phyloP scores from a whole-genome alignment of 495 filamentous ascomycete genomes.

The Hypoxylon crocopeplum region DNA sequence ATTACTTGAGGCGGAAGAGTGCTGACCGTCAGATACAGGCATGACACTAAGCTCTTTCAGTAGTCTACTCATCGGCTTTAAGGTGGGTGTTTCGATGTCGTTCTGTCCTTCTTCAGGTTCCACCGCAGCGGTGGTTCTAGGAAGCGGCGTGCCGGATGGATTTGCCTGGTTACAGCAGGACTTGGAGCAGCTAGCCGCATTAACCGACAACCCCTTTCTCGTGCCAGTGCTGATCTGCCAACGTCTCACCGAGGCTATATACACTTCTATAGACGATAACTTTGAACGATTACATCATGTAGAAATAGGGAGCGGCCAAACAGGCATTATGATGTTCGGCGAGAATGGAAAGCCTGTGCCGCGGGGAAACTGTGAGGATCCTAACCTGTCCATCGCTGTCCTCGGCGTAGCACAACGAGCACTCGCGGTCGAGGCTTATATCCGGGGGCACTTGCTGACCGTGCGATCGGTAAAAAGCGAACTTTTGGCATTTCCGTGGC shows the following conservation, averaged over 20 bases:
- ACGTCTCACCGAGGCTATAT: constrained; percentile 16
- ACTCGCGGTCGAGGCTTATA: constrained; percentile 15
- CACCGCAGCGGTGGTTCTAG: constrained; percentile 2
- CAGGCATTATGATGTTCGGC: constrained; percentile 16
- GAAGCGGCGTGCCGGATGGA: constrained; percentile 5
- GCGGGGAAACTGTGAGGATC: constrained; percentile 17
- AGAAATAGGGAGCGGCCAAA: constrained; percentile 19
- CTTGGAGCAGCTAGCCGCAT: neutral
- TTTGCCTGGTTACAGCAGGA: constrained; percentile 13
- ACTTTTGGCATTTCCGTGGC: constrained; percentile 14
- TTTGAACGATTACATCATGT: constrained; percentile 12
- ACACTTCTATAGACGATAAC: neutral
- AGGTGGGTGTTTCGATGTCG: constrained; percentile 9
- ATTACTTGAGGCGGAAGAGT: neutral
- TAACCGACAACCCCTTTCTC: constrained; percentile 21
- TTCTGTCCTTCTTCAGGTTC: constrained; percentile 10
- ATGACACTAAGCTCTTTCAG: constrained; percentile 10
- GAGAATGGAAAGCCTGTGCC: constrained; percentile 14
- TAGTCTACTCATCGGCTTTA: constrained; percentile 12
- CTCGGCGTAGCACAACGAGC: constrained; percentile 12
- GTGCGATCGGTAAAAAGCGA: constrained; percentile 8
- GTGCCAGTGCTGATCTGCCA: constrained; percentile 7
- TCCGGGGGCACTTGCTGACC: constrained; percentile 4
- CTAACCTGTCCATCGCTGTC: constrained; percentile 3
- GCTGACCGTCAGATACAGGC: neutral